Evolutionary conservation across 495 filamentous ascomycete species (phyloP), one percentile per base, ranked within the genome.

Genomic region (Podospora fimiseda): DNA sequence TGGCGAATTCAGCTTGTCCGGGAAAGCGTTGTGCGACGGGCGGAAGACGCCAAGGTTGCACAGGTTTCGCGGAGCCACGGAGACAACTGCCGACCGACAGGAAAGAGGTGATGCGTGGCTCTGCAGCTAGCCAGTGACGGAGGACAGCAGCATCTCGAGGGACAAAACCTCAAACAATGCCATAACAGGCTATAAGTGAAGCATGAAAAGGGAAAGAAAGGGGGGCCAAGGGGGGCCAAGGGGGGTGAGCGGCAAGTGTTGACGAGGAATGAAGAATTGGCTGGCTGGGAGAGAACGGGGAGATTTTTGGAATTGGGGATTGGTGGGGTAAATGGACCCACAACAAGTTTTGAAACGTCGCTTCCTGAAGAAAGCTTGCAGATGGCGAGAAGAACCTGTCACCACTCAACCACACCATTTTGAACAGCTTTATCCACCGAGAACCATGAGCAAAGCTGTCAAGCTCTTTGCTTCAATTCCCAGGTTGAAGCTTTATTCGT

Each of bases 91-190:
- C n/a, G n/a, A n/a, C n/a, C n/a, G n/a, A n/a, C n/a, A n/a, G n/a
- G n/a, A n/a, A n/a, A n/a, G n/a, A n/a, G n/a, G n/a, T n/a, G n/a
- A n/a, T n/a, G n/a, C n/a, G 16, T 4, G 6, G 39, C 39, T 14
- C 21, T 42, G 48, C 37, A 42, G 23, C 38, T 18, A 48, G 49
- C 59, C 59, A 60, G 48, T 57, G 41, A 57, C 36, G 23, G 19
- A 14, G 30, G 23, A 43, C 51, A 13, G 23, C 44, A 51, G 44
- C 24, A 30, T 45, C 53, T 53, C 48, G 55, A 55, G 52, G 57
- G 48, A 54, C 50, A 16, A 21, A 37, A 55, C 50, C 48, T 55
- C 45, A 62, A 59, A 59, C 60, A 33, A 30, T 42, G 21, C 40
- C 30, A 42, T 20, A 40, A 40, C 48, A 3, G 20, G 27, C 43